Evolutionary conservation across 2,329 filamentous ascomycete genomes (phyloP), one percentile per base, ranked within the genome.

Genomic region (Phaeoacremonium minimum): DNA sequence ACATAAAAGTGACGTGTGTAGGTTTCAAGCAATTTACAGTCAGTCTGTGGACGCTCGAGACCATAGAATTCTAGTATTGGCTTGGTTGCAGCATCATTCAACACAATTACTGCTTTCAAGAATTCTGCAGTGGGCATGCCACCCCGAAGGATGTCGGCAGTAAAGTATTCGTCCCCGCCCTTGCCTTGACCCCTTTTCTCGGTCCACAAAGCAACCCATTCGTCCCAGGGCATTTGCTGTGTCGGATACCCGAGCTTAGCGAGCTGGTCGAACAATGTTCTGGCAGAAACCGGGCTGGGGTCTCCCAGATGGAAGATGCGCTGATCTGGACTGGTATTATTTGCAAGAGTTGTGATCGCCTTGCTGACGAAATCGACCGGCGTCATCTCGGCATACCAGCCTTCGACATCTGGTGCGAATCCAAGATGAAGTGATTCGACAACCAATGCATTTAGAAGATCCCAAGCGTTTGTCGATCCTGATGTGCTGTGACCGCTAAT

Each of bases 371-470:
- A 89, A 58, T 91, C 85, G 12, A 88, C 86, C 0, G 86, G 85
- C 0, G 86, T 89, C 85, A 90, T 90, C 61, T 91, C 86, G 2
- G 84, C 76, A 33, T 81, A 77, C 86, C 86, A 91, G 29, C 80
- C 80, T 33, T 83, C 71, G 4, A 89, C 79, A 36, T 85, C 72
- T 0, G 86, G 85, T 2, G 76, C 76, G 46, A 76, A 75, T 6
- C 85, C 85, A 4, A 90, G 69, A 35, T 84, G 79, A 26, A 90
- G 70, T 0, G 85, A 89, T 54, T 90, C 86, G 2, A 89, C 82
- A 17, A 90, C 72, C 38, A 91, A 57, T 1, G 86, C 85, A 35
- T 83, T 87, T 31, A 91, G 65, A 15, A 91, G 63, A 69, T 91
- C 86, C 65, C 81, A 90, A 0, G 84, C 78, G 49, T 91, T 91